Percentiles rank a stretch among this genome's conserved stretches.
Evolutionary conservation across 1,139 yeast genomes (phyloP).

Genomic region (Lodderomyces pseudojiufengensis): DNA sequence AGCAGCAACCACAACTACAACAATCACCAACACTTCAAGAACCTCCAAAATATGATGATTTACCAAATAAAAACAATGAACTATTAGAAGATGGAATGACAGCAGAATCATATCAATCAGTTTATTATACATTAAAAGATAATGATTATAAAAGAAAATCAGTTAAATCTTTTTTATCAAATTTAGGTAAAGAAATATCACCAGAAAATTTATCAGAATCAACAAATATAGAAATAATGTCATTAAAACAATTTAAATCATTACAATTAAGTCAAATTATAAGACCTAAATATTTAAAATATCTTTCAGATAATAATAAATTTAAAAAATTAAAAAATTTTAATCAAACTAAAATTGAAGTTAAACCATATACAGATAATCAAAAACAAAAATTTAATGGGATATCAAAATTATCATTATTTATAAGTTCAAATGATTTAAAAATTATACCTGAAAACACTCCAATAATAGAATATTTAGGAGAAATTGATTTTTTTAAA

Average conservation of each 20-base stretch:
- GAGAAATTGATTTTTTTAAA: slow-evolving; percentile 65
- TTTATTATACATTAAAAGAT: slow-evolving; percentile 44
- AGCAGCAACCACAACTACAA: background rate
- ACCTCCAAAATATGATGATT: slow-evolving; percentile 12
- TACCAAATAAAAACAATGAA: slow-evolving; percentile 40
- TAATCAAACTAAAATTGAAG: slow-evolving; percentile 32
- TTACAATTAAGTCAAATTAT: slow-evolving; percentile 30
- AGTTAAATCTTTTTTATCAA: slow-evolving; percentile 24
- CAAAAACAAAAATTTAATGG: slow-evolving; percentile 69
- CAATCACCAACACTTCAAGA: slow-evolving; percentile 1
- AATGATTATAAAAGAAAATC: slow-evolving; percentile 47
- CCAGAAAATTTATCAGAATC: slow-evolving; percentile 11
- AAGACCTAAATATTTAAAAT: slow-evolving; percentile 34
- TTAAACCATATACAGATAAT: slow-evolving; percentile 50
- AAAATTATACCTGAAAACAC: slow-evolving; percentile 44
- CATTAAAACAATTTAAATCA: slow-evolving; percentile 25
- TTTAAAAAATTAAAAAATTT: slow-evolving; percentile 18
- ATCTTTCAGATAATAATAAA: slow-evolving; percentile 25
- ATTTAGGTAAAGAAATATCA: slow-evolving; percentile 22
- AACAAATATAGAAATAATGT: slow-evolving; percentile 22
- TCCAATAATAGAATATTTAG: slow-evolving; percentile 62
- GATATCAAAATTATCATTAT: slow-evolving; percentile 65
- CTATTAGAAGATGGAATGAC: slow-evolving; percentile 39
- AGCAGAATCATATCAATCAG: slow-evolving; percentile 49
- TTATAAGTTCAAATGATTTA: slow-evolving; percentile 24